Conservation (phyloP, 2,329 filamentous ascomycete genomes). For the Colletotrichum filicis region DNA sequence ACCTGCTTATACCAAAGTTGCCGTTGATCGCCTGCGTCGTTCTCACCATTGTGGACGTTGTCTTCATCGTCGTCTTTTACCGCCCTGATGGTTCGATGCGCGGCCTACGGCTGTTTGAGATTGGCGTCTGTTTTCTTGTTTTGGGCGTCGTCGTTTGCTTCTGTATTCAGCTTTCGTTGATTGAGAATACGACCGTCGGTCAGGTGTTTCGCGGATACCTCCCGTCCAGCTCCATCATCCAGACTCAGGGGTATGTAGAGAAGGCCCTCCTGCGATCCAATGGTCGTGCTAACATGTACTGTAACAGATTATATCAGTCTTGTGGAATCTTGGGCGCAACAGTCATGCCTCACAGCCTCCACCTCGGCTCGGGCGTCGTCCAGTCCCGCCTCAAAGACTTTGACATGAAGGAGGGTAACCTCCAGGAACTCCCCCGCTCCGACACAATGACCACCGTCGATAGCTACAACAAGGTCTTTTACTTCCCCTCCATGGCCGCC, state of each 20-base stretch:
- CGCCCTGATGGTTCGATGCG: constrained; percentile 67
- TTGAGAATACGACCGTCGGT: constrained; percentile 63
- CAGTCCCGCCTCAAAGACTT: constrained; percentile 74
- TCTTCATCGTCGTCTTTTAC: constrained; percentile 76
- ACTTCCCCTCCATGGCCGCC: constrained; percentile 76
- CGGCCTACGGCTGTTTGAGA: constrained; percentile 70
- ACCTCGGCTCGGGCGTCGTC: constrained; percentile 76
- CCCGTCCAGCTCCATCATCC: constrained; percentile 68
- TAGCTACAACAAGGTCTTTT: constrained; percentile 63
- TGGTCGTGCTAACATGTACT: constrained; percentile 26
- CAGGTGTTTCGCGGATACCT: constrained; percentile 74
- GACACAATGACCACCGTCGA: constrained; percentile 43
- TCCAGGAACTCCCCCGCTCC: constrained; percentile 46
- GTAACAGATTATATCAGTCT: constrained; percentile 66
- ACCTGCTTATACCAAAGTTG: constrained; percentile 71
- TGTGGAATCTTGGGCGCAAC: constrained; percentile 83
- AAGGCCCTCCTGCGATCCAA: background rate
- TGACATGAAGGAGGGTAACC: constrained; percentile 63
- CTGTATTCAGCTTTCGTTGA: constrained; percentile 74
- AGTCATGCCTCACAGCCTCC: constrained; percentile 78
- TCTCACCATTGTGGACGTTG: constrained; percentile 74
- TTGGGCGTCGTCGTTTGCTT: constrained; percentile 77
- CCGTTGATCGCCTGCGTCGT: constrained; percentile 76
- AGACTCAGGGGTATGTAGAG: constrained; percentile 61
- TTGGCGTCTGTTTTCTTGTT: constrained; percentile 71